phyloP scores from a whole-genome alignment of 1,139 yeast genomes.

The Suhomyces choctaworum region DNA sequence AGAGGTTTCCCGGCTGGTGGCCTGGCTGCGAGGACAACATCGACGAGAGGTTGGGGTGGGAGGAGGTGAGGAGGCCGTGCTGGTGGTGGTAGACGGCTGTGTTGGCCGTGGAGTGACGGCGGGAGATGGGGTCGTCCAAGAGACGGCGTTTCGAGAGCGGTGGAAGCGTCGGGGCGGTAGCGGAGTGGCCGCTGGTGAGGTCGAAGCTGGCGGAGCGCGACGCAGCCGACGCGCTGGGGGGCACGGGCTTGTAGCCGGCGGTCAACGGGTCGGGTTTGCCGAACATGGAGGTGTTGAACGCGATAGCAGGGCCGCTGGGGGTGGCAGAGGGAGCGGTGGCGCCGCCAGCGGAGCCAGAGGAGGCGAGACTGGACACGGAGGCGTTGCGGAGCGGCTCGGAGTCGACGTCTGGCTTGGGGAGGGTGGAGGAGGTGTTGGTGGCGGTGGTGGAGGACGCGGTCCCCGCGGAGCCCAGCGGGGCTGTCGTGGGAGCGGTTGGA shows the following conservation, averaged over 20 bases:
- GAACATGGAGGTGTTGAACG: constrained; percentile 46
- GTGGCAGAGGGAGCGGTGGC: constrained; percentile 15
- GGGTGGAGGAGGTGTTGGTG: background rate
- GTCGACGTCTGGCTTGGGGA: background rate
- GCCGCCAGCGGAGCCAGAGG: constrained; percentile 13
- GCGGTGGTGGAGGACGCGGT: background rate
- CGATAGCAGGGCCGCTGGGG: constrained; percentile 15
- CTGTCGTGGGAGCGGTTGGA: background rate
- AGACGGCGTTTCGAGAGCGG: constrained; percentile 20
- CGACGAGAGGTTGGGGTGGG: constrained; percentile 17
- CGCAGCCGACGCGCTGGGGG: constrained; percentile 11
- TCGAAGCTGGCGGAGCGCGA: constrained; percentile 39
- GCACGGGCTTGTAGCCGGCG: constrained; percentile 9
- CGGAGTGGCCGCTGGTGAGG: constrained; percentile 17
- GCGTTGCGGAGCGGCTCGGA: background rate
- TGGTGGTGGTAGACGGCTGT: constrained; percentile 12
- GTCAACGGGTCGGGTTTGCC: constrained; percentile 17
- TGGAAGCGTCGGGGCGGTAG: constrained; percentile 11
- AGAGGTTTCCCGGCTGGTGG: constrained; percentile 21
- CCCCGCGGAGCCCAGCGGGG: constrained; percentile 1
- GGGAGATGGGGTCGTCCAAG: constrained; percentile 18
- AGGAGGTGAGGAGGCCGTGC: constrained; percentile 11
- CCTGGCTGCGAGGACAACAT: constrained; percentile 6
- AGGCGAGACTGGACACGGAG: background rate
- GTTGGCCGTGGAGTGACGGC: constrained; percentile 20